phyloP scores from a whole-genome alignment of 306 rosid genomes.

The Betula pendula region DNA sequence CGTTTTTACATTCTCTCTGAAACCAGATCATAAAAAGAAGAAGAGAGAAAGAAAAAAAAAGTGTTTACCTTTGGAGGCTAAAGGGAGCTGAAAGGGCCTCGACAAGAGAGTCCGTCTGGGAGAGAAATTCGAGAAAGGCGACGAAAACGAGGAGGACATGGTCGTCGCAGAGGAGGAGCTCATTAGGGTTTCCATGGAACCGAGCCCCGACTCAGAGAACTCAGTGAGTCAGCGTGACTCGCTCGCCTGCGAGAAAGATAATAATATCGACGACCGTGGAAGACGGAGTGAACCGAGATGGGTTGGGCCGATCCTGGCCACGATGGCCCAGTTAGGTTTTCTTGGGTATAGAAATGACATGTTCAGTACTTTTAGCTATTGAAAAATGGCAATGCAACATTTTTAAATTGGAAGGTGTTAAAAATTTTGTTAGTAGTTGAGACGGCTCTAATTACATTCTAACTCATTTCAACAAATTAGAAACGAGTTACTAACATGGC shows the following conservation, averaged over 20 bases:
- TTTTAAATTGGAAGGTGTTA: too few species aligned
- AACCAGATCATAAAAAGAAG: not conserved
- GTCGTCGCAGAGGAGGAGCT: constrained; percentile 50
- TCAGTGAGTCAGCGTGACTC: not conserved
- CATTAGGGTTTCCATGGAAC: constrained; percentile 57
- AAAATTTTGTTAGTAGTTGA: too few species aligned
- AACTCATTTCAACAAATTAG: too few species aligned
- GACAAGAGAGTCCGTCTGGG: constrained; percentile 30
- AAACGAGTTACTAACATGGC: too few species aligned
- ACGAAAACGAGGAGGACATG: constrained; percentile 48
- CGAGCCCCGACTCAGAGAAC: not conserved
- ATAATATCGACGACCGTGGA: not conserved
- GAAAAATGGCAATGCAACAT: too few species aligned
- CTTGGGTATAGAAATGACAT: too few species aligned
- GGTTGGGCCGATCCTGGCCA: not conserved
- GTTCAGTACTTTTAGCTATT: too few species aligned
- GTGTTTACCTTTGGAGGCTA: constrained; percentile 55
- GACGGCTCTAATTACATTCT: too few species aligned
- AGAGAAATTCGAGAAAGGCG: constrained; percentile 45
- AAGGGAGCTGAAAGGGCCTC: constrained; percentile 41
- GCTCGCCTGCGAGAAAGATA: not conserved
- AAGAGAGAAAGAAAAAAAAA: not conserved
- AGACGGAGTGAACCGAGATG: not conserved
- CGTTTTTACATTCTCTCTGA: not conserved
- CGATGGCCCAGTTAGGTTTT: not conserved